These are phyloP conservation scores for Priceomyces fermenticarens DNA, from an alignment of 805 yeast genomes.

Conservation along the genomic window DNA sequence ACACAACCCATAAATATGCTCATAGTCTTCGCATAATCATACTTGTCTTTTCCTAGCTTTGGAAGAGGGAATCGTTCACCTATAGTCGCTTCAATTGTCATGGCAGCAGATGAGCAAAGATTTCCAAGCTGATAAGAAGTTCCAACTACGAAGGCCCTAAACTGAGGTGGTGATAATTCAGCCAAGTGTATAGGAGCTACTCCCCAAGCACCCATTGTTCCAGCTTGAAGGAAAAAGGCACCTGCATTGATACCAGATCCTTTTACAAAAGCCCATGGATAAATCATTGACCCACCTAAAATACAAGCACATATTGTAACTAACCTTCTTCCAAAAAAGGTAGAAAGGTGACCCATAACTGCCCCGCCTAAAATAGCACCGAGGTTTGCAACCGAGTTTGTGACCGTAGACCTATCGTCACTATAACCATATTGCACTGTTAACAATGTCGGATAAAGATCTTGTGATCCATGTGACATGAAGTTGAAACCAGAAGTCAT, in stretches of 20 bases:
- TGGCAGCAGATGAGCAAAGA: constrained; percentile 61
- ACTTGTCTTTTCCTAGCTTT: constrained; percentile 23
- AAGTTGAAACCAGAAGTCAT: constrained; percentile 70
- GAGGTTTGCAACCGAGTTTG: constrained; percentile 38
- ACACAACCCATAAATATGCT: constrained; percentile 66
- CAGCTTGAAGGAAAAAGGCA: constrained; percentile 58
- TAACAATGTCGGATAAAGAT: constrained; percentile 50
- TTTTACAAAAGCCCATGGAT: constrained; percentile 36
- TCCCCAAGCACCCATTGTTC: constrained; percentile 72
- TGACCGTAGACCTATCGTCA: constrained; percentile 32
- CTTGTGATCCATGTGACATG: constrained; percentile 74
- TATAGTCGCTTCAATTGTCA: constrained; percentile 65
- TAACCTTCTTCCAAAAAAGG: constrained; percentile 36
- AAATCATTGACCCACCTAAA: constrained; percentile 38
- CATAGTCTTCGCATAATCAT: constrained; percentile 60
- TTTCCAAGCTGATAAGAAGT: constrained; percentile 67
- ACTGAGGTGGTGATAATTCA: constrained; percentile 54
- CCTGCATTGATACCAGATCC: constrained; percentile 51
- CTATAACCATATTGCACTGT: constrained; percentile 31
- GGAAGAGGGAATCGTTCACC: constrained; percentile 48
- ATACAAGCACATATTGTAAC: constrained; percentile 29
- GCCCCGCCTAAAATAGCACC: constrained; percentile 43
- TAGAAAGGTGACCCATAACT: constrained; percentile 42
- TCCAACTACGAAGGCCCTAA: constrained; percentile 59
- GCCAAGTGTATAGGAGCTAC: constrained; percentile 60